Evolutionary conservation across 805 yeast genomes (phyloP).

Genomic region (Lachancea lanzarotensis): DNA sequence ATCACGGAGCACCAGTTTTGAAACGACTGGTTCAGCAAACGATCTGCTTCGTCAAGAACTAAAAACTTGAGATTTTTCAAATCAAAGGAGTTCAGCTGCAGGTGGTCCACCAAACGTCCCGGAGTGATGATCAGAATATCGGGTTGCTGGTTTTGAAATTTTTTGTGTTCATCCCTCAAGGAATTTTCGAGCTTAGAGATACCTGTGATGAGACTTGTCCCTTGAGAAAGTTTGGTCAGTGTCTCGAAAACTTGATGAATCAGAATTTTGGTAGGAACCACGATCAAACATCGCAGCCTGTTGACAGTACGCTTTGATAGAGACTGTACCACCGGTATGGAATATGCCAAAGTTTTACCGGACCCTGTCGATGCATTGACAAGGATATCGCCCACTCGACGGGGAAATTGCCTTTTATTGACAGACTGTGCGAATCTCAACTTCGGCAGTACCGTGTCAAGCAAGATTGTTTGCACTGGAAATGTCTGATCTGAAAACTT

Average conservation of each 20-base stretch:
- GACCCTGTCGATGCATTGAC: slow-evolving; percentile 96
- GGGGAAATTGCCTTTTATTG: slow-evolving; percentile 40
- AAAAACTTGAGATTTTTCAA: slow-evolving; percentile 52
- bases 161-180: slow-evolving; percentile 54
- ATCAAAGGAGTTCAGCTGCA: slow-evolving; percentile 37
- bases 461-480: slow-evolving; percentile 30
- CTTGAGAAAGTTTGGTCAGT: slow-evolving; percentile 51
- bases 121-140: slow-evolving; percentile 71
- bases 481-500: slow-evolving; percentile 25
- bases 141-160: slow-evolving; percentile 44
- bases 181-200: slow-evolving; percentile 55
- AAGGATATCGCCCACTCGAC: slow-evolving; percentile 63
- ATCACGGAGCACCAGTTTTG: slow-evolving; percentile 81
- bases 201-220: slow-evolving; percentile 50
- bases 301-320: slow-evolving; percentile 62
- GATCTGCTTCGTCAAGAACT: slow-evolving; percentile 77
- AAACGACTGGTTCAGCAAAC: slow-evolving; percentile 77
- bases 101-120: slow-evolving; percentile 76
- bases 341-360: slow-evolving; percentile 89
- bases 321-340: slow-evolving; percentile 72
- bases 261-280: slow-evolving; percentile 88
- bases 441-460: slow-evolving; percentile 24
- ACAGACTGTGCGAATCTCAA: slow-evolving; percentile 20
- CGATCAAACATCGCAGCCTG: slow-evolving; percentile 61
- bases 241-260: slow-evolving; percentile 74